Evolutionary conservation across 2,329 filamentous ascomycete genomes (phyloP), one percentile per base, ranked within the genome.

Genomic region (Blumeriella jaapii): DNA sequence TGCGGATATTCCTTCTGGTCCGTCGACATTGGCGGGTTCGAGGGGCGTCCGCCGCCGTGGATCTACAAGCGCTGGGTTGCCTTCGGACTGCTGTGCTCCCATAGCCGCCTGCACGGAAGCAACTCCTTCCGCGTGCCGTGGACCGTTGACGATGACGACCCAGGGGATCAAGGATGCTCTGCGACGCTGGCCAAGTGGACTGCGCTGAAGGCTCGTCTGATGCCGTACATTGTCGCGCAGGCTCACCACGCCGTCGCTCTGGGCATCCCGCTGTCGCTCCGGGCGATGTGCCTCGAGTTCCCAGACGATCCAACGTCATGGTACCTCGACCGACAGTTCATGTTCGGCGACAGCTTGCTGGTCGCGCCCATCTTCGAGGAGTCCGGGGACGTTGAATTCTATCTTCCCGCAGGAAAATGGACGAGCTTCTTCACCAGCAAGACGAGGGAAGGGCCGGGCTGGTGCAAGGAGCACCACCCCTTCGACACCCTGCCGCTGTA

Each of bases 61-160:
- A 64, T 77, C 34, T 77, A 77, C 56, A 78, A 76, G 54, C 67
- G 73, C 13, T 77, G 72, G 72, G 69, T 76, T 3, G 70, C 72
- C 15, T 77, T 77, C 45, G 72, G 73, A 0, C 59, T 77, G 1
- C 58, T 77, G n/a, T 74, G 69, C 28, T 67, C 67, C 5, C 72
- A 77, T 47, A 71, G 67, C 8, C 61, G 71, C 10, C 59, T 77
- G 2, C 72, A 77, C 45, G 72, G 72, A 2, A 71, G 66, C 8
- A 68, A 64, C 28, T 70, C 67, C 2, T 77, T 74, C 55, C 68
- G 71, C n/a, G 71, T 77, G 3, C 73, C 73, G 1, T 77, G 73
- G 72, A 64, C 73, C 14, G 68, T 74, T 26, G 72, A 74, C 37
- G 57, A 70, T 36, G 68, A 72, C 14, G 71, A 63, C 16, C 54